Conservation (phyloP, 1,284 basidiomycete species). For the Termitomyces sp. region DNA sequence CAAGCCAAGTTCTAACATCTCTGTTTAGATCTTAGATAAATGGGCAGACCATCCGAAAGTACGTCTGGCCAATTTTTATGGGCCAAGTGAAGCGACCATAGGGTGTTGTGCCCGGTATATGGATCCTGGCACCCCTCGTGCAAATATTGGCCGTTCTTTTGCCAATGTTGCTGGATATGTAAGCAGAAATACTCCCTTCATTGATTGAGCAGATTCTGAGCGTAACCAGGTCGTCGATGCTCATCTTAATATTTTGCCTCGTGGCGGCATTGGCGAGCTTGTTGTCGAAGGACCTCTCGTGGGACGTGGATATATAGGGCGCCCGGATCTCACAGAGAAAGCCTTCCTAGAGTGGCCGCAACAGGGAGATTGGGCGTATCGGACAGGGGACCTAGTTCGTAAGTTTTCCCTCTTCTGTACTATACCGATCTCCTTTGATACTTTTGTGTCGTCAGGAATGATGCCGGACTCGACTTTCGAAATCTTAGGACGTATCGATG, state of each 20-base stretch:
- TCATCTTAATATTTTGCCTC: conserved; percentile 35
- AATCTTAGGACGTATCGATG: conserved; percentile 52
- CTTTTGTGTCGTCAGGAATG: conserved; percentile 35
- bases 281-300: conserved; percentile 49
- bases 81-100: conserved; percentile 42
- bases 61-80: conserved; percentile 48
- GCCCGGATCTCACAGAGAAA: conserved; percentile 42
- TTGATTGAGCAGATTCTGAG: background rate
- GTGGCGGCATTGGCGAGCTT: conserved; percentile 47
- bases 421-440: background rate
- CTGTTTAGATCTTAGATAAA: conserved; percentile 42
- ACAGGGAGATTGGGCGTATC: conserved; percentile 40
- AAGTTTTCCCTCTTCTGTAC: conserved; percentile 14
- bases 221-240: conserved; percentile 26
- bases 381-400: conserved; percentile 47
- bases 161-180: conserved; percentile 31
- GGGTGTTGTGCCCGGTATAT: conserved; percentile 47
- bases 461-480: conserved; percentile 49
- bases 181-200: conserved; percentile 1
- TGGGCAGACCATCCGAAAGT: conserved; percentile 45
- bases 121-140: conserved; percentile 36
- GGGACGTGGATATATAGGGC: conserved; percentile 45
- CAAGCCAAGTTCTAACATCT: background rate
- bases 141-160: conserved; percentile 39
- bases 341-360: conserved; percentile 45